These are phyloP conservation scores for Quercus parvula DNA, from an alignment of 306 rosid genomes.

Conservation along the genomic window DNA sequence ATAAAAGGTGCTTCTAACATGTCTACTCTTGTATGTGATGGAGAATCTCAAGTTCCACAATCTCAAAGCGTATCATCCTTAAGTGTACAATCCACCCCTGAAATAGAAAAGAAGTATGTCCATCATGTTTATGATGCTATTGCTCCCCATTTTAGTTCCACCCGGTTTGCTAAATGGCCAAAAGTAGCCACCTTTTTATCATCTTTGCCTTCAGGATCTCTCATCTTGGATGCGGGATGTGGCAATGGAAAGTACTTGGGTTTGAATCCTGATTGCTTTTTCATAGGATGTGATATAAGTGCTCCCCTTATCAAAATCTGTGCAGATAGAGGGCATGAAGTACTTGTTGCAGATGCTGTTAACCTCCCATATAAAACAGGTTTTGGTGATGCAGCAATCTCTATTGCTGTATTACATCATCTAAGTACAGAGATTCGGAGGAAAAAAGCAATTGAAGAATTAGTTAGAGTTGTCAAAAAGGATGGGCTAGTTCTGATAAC, in stretches of 20 bases:
- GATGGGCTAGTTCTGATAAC: conserved; percentile 89
- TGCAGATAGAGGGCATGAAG: conserved; percentile 76
- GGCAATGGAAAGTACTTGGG: conserved; percentile 92
- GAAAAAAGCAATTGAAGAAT: conserved; percentile 78
- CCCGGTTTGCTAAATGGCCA: conserved; percentile 94
- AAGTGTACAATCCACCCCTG: conserved; percentile 64
- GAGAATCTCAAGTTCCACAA: conserved; percentile 31
- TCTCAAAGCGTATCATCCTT: conserved; percentile 24
- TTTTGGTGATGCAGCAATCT: conserved; percentile 88
- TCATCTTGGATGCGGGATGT: conserved; percentile 89
- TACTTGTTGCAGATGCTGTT: conserved; percentile 83
- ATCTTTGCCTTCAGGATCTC: conserved; percentile 68
- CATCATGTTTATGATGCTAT: conserved; percentile 90
- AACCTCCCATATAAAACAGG: conserved; percentile 81
- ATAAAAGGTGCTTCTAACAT: conserved; percentile 34
- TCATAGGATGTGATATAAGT: conserved; percentile 87
- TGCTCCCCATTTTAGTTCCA: conserved; percentile 90
- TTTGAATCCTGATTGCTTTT: conserved; percentile 55
- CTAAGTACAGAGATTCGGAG: conserved; percentile 81
- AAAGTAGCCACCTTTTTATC: conserved; percentile 78
- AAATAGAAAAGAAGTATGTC: conserved; percentile 88
- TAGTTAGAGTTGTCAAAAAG: conserved; percentile 82
- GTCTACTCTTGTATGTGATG: conserved; percentile 26
- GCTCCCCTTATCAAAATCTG: conserved; percentile 74
- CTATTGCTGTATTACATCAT: conserved; percentile 94